phyloP scores from a whole-genome alignment of 495 filamentous ascomycete species.

The Annulohypoxylon moriforme region DNA sequence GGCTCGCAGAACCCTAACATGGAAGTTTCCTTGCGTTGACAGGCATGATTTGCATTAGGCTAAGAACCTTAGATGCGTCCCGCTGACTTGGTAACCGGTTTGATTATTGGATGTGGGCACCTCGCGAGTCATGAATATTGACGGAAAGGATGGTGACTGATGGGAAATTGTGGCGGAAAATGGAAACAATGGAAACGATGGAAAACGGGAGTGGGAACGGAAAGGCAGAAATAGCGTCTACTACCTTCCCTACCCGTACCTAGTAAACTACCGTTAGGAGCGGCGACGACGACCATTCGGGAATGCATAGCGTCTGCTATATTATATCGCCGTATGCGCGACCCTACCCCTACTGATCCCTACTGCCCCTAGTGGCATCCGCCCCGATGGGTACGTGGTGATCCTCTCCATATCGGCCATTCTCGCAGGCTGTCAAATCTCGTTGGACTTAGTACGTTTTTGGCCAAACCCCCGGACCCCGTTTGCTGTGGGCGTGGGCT shows the following conservation, averaged over 20 bases:
- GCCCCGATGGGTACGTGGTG: slow-evolving; percentile 37
- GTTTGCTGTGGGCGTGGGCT: slow-evolving; percentile 11
- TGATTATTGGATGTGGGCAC: slow-evolving; percentile 2
- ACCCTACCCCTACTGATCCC: background rate
- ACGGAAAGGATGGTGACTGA: background rate
- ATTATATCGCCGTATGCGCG: slow-evolving; percentile 24
- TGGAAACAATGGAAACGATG: background rate
- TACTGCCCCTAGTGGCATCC: slow-evolving; percentile 33
- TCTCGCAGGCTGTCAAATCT: slow-evolving; percentile 45
- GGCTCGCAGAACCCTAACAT: slow-evolving; percentile 9
- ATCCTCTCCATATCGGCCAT: slow-evolving; percentile 29
- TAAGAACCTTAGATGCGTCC: slow-evolving; percentile 32
- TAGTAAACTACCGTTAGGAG: slow-evolving; percentile 21
- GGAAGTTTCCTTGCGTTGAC: slow-evolving; percentile 20
- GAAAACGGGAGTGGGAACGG: slow-evolving; percentile 1
- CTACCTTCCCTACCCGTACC: slow-evolving; percentile 24
- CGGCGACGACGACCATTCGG: slow-evolving; percentile 37
- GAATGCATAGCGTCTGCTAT: slow-evolving; percentile 34
- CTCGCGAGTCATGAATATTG: slow-evolving; percentile 36
- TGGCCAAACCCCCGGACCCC: slow-evolving; percentile 42
- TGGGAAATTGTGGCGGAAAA: background rate
- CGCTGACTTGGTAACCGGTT: slow-evolving; percentile 30
- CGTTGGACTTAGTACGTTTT: slow-evolving; percentile 38
- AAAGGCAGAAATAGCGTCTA: slow-evolving; percentile 10
- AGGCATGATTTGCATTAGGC: slow-evolving; percentile 35